Conservation (phyloP, 352 stramenopile genomes). For the Globisporangium echinulatum region DNA sequence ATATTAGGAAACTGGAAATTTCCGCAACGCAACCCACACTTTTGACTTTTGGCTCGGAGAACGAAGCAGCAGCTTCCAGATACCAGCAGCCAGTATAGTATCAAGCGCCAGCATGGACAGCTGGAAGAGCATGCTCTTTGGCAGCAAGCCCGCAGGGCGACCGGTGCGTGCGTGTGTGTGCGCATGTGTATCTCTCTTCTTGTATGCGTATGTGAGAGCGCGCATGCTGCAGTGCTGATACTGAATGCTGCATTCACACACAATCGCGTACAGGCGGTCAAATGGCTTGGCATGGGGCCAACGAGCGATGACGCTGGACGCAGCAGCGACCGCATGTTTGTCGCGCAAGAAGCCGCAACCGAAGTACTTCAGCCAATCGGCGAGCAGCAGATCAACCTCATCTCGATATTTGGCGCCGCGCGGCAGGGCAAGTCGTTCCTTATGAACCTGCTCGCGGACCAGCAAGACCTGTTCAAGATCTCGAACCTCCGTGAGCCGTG, state of each 20-base stretch:
- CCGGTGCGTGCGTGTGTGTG: slow-evolving; percentile 1
- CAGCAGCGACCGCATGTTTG: slow-evolving; percentile 61
- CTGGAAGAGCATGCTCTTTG: slow-evolving; percentile 33
- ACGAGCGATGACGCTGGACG: slow-evolving; percentile 19
- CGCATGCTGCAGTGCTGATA: not conserved
- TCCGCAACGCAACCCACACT: too few relatives aligned
- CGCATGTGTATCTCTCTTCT: not conserved
- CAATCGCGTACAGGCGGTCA: slow-evolving; percentile 43
- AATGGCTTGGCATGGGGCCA: slow-evolving; percentile 74
- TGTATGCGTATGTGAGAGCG: not conserved
- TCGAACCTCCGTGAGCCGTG: slow-evolving; percentile 82
- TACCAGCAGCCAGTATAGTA: not conserved
- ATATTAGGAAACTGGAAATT: too few relatives aligned
- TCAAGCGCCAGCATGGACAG: slow-evolving; percentile 19
- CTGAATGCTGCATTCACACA: not conserved
- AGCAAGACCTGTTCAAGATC: slow-evolving; percentile 86
- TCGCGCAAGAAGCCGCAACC: slow-evolving; percentile 41
- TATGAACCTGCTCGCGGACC: slow-evolving; percentile 82
- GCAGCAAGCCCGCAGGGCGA: slow-evolving; percentile 21
- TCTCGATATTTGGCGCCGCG: slow-evolving; percentile 81
- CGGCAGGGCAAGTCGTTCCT: slow-evolving; percentile 83
- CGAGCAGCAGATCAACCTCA: slow-evolving; percentile 69
- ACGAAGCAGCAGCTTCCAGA: too few relatives aligned
- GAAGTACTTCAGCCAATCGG: slow-evolving; percentile 60
- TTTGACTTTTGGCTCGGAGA: too few relatives aligned